A percentile compares a stretch with the other conserved stretches of the same genome.
These are phyloP conservation scores for Fraxinus platypoda DNA, from an alignment of 305 asterid genomes.

Conservation along the genomic window DNA sequence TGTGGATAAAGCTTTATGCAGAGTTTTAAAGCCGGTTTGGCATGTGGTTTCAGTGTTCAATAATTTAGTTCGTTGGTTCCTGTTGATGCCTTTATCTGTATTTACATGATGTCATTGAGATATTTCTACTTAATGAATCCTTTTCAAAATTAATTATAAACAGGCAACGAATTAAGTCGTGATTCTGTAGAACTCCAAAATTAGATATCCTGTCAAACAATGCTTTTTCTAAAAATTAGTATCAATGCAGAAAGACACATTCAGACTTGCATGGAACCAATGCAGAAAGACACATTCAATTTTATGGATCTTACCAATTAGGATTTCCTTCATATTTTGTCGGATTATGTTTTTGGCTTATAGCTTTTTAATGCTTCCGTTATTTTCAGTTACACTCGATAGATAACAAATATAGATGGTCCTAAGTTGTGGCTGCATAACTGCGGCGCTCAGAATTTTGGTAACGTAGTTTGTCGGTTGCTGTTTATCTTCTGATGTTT, in stretches of 20 bases:
- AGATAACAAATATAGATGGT: background rate
- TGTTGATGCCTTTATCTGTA: background rate
- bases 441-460: background rate
- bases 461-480: background rate
- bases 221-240: background rate
- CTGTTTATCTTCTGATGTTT: background rate
- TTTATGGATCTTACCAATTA: background rate
- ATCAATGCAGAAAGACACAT: background rate
- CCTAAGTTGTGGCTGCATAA: background rate
- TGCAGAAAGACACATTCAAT: background rate
- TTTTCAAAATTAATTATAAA: background rate
- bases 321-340: background rate
- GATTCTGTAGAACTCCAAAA: background rate
- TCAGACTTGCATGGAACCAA: background rate
- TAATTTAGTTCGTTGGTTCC: constrained; percentile 23
- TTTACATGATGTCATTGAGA: background rate
- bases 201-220: background rate
- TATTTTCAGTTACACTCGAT: background rate
- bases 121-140: background rate
- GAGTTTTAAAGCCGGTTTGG: constrained; percentile 10
- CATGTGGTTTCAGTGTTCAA: constrained; percentile 2
- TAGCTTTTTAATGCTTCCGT: background rate
- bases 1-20: background rate
- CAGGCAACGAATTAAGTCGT: background rate
- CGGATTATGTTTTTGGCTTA: background rate